A percentile compares a stretch with the other conserved stretches of the same genome.
phyloP scores from a whole-genome alignment of 2,329 filamentous ascomycete species.

The Zopfia rhizophila region DNA sequence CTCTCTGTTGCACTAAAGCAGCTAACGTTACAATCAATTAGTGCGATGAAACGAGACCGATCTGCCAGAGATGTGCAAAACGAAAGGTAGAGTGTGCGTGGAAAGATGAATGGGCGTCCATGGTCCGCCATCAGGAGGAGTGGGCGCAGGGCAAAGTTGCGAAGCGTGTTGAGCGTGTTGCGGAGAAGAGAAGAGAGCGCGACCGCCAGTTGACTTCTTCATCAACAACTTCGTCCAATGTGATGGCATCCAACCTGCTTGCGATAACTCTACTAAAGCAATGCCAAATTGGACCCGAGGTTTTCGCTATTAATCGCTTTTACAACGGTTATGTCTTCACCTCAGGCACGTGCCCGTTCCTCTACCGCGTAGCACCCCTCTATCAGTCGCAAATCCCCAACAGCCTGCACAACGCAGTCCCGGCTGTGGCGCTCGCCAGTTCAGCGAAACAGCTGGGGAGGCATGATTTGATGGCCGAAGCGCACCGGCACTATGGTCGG shows the following conservation, averaged over 20 bases:
- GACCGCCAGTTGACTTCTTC: neutral
- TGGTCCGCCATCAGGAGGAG: constrained; percentile 12
- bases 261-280: constrained; percentile 6
- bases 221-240: too few species aligned
- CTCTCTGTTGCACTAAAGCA: neutral
- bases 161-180: constrained; percentile 10
- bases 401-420: constrained; percentile 8
- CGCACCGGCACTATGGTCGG: constrained; percentile 10
- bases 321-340: constrained; percentile 14
- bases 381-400: neutral
- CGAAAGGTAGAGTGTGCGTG: constrained; percentile 8
- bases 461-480: constrained; percentile 12
- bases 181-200: constrained; percentile 2
- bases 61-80: constrained; percentile 8
- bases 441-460: constrained; percentile 9
- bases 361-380: constrained; percentile 5
- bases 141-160: constrained; percentile 13
- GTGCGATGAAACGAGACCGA: constrained; percentile 13
- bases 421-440: constrained; percentile 12
- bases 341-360: too few species aligned
- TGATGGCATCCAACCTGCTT: too few species aligned
- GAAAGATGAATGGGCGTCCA: constrained; percentile 11
- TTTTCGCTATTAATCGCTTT: constrained; percentile 13
- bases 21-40: neutral
- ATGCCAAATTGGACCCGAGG: constrained; percentile 12